phyloP scores from a whole-genome alignment of 257 asterid genomes.

The Salvia splendens region DNA sequence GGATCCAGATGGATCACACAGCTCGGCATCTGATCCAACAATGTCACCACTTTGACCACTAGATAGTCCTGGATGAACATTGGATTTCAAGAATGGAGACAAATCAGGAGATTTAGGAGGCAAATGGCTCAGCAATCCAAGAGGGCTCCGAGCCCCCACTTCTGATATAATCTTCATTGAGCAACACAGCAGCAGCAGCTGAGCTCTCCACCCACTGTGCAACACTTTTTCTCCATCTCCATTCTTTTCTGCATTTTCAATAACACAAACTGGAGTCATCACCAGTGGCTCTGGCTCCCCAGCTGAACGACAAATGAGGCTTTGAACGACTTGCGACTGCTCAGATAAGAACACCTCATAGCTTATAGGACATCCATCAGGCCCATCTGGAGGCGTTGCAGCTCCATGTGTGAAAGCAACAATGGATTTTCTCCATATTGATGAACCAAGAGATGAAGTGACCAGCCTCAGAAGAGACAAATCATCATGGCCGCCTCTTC shows the following conservation, averaged over 20 bases:
- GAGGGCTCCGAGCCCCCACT: slow-evolving; percentile 35
- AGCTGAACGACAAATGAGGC: slow-evolving; percentile 47
- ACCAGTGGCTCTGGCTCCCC: slow-evolving; percentile 28
- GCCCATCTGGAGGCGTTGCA: slow-evolving; percentile 70
- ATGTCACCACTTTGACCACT: slow-evolving; percentile 31
- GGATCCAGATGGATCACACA: background rate
- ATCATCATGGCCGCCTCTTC: slow-evolving; percentile 45
- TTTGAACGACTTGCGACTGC: slow-evolving; percentile 42
- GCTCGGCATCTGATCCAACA: slow-evolving; percentile 32
- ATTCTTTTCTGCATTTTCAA: slow-evolving; percentile 52
- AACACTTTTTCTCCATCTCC: slow-evolving; percentile 36
- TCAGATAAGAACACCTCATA: slow-evolving; percentile 50
- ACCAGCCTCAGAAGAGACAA: slow-evolving; percentile 54
- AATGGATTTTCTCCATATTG: slow-evolving; percentile 62
- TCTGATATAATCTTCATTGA: slow-evolving; percentile 68
- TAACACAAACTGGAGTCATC: slow-evolving; percentile 52
- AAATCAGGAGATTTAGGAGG: slow-evolving; percentile 36
- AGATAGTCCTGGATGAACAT: slow-evolving; percentile 37
- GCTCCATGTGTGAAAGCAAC: slow-evolving; percentile 72
- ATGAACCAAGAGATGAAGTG: slow-evolving; percentile 63
- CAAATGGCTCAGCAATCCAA: slow-evolving; percentile 33
- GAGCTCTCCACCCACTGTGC: slow-evolving; percentile 54
- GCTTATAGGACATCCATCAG: slow-evolving; percentile 50
- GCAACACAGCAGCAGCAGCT: slow-evolving; percentile 59
- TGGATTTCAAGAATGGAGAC: slow-evolving; percentile 45